Percentiles rank a stretch among this genome's conserved stretches.
Conservation (phyloP, 2,329 filamentous ascomycete genomes). For the Sarocladium brachiariae region DNA sequence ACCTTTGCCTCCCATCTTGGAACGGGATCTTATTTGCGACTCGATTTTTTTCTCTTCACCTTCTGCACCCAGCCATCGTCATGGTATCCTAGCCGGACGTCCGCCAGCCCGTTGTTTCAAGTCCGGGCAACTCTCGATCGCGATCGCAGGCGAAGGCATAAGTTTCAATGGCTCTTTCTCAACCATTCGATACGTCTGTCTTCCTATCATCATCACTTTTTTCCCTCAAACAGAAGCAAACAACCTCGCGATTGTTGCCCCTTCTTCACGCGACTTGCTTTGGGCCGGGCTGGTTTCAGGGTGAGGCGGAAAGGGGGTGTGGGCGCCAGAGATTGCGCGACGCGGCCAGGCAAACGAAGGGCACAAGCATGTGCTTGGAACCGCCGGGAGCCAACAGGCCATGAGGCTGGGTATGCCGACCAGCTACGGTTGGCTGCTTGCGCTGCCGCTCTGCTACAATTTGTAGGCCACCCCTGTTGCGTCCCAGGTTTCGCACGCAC, state of each 20-base stretch:
- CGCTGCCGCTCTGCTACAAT: not conserved
- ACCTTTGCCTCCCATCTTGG: conserved; percentile 5
- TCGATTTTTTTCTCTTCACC: not conserved
- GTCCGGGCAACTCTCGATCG: too few species aligned
- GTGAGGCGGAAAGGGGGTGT: not conserved
- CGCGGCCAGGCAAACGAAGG: not conserved
- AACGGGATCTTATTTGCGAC: too few species aligned
- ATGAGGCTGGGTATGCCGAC: not conserved
- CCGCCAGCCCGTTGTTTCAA: not conserved
- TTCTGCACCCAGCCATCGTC: not conserved
- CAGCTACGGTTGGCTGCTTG: not conserved
- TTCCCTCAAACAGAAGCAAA: not conserved
- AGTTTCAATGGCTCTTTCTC: too few species aligned
- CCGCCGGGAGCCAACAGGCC: too few species aligned
- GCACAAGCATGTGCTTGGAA: conserved; percentile 7
- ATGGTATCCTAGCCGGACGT: too few species aligned
- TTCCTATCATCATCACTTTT: not conserved
- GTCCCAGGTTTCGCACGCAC: not conserved
- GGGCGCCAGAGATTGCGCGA: not conserved
- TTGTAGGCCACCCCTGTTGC: not conserved
- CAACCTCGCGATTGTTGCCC: not conserved
- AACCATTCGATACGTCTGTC: too few species aligned
- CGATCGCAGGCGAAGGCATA: too few species aligned
- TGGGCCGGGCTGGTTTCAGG: not conserved
- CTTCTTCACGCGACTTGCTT: too few species aligned